Evolutionary conservation across 805 yeast genomes (phyloP).

Genomic region (Ogataea chonburiensis): DNA sequence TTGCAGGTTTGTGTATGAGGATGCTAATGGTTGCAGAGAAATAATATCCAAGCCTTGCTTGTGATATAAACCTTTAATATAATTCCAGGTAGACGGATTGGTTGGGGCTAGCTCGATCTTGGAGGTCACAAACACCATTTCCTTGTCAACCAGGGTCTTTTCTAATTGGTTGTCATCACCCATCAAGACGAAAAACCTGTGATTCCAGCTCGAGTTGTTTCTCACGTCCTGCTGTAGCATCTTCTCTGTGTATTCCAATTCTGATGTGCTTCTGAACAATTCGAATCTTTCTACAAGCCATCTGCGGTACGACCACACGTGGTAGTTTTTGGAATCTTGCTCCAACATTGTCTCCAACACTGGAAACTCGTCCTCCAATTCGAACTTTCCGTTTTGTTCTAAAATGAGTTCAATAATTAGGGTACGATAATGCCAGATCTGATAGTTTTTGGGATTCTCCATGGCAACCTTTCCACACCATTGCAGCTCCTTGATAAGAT

Average conservation of each 20-base stretch:
- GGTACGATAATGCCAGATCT: slow-evolving; percentile 94
- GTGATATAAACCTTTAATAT: slow-evolving; percentile 58
- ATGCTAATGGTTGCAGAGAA: slow-evolving; percentile 47
- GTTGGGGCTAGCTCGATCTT: slow-evolving; percentile 66
- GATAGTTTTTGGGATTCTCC: slow-evolving; percentile 86
- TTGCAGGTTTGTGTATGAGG: slow-evolving; percentile 37
- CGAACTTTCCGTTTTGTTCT: slow-evolving; percentile 27
- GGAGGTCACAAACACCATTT: slow-evolving; percentile 50
- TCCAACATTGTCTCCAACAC: slow-evolving; percentile 65
- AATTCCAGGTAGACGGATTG: slow-evolving; percentile 86
- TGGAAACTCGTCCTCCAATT: slow-evolving; percentile 58
- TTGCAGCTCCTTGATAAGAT: slow-evolving; percentile 55
- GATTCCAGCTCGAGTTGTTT: slow-evolving; percentile 94
- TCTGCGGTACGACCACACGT: slow-evolving; percentile 90
- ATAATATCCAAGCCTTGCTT: slow-evolving; percentile 28
- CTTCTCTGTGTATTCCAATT: slow-evolving; percentile 48
- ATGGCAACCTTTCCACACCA: slow-evolving; percentile 80
- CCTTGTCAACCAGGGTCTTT: slow-evolving; percentile 35
- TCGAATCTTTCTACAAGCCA: slow-evolving; percentile 70
- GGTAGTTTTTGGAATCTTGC: slow-evolving; percentile 87
- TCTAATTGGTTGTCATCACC: slow-evolving; percentile 20
- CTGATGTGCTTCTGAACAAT: slow-evolving; percentile 44
- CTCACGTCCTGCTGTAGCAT: slow-evolving; percentile 63
- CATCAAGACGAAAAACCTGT: slow-evolving; percentile 61
- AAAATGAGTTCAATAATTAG: slow-evolving; percentile 44